Conservation (phyloP, 1,139 yeast species). For the Yamadazyma membranifaciens region DNA sequence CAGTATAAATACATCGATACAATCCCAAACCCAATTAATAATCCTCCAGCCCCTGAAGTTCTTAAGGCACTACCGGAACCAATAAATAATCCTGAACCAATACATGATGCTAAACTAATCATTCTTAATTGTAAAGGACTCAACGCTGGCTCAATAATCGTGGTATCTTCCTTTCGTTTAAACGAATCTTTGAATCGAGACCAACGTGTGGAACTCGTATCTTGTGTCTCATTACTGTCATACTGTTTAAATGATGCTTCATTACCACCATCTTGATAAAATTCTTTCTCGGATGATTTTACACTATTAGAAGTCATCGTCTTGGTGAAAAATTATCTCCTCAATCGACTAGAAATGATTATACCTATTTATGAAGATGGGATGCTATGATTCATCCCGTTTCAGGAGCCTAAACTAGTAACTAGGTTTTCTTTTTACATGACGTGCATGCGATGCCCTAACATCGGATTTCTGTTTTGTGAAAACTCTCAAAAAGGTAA, state of each 20-base stretch:
- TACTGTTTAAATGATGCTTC: too few species aligned
- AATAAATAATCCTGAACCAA: constrained; percentile 36
- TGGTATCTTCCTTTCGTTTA: constrained; percentile 24
- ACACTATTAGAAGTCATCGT: too few species aligned
- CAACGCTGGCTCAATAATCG: constrained; percentile 25
- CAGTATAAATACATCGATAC: constrained; percentile 52
- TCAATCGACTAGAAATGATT: too few species aligned
- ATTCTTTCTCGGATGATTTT: too few species aligned
- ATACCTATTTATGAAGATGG: too few species aligned
- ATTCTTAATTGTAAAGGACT: constrained; percentile 35
- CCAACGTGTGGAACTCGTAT: background rate
- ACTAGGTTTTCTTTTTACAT: too few species aligned
- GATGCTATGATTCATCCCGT: too few species aligned
- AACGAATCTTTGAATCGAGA: constrained; percentile 32
- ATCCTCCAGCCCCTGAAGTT: constrained; percentile 40
- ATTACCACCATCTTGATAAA: too few species aligned
- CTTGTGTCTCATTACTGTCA: too few species aligned
- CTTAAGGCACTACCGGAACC: constrained; percentile 38
- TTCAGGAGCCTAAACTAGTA: too few species aligned
- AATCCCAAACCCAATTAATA: constrained; percentile 42
- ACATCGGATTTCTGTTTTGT: background rate
- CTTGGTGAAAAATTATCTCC: too few species aligned
- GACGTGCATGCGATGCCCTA: background rate
- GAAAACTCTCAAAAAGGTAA: constrained; percentile 5
- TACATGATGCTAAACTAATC: constrained; percentile 42